These are phyloP conservation scores for Lathyrus aphaca DNA, from an alignment of 306 rosid species.

Conservation along the genomic window DNA sequence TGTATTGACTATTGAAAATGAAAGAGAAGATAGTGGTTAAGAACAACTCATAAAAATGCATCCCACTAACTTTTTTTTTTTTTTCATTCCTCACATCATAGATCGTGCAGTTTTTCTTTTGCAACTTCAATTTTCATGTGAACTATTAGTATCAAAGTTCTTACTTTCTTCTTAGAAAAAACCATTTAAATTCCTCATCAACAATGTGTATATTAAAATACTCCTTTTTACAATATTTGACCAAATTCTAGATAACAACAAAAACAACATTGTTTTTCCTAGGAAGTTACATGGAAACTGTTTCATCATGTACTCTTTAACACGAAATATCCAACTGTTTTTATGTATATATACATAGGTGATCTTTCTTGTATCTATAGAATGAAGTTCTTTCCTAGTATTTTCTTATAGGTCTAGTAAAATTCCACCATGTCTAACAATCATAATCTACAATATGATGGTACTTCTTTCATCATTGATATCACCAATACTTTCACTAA, in stretches of 20 bases:
- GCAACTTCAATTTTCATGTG: not conserved
- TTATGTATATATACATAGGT: not conserved
- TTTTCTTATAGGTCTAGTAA: not conserved
- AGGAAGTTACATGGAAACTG: slow-evolving; percentile 43
- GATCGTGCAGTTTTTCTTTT: not conserved
- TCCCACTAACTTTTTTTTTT: not conserved
- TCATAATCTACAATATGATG: slow-evolving; percentile 6
- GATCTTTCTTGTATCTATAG: not conserved
- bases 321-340: not conserved
- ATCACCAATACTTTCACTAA: slow-evolving; percentile 33
- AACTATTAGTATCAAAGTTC: not conserved
- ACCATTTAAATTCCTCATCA: not conserved
- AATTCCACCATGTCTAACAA: slow-evolving; percentile 42
- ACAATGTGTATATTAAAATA: not conserved
- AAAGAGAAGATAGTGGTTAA: not conserved
- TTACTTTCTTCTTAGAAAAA: not conserved
- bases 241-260: not conserved
- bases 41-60: not conserved
- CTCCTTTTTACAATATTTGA: not conserved
- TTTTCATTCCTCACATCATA: not conserved
- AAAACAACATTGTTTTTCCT: not conserved
- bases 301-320: not conserved
- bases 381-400: slow-evolving; percentile 46
- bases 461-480: slow-evolving; percentile 34
- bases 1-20: not conserved